Evolutionary conservation across 2,329 filamentous ascomycete genomes (phyloP).

Genomic region (Botrytis hyacinthi): DNA sequence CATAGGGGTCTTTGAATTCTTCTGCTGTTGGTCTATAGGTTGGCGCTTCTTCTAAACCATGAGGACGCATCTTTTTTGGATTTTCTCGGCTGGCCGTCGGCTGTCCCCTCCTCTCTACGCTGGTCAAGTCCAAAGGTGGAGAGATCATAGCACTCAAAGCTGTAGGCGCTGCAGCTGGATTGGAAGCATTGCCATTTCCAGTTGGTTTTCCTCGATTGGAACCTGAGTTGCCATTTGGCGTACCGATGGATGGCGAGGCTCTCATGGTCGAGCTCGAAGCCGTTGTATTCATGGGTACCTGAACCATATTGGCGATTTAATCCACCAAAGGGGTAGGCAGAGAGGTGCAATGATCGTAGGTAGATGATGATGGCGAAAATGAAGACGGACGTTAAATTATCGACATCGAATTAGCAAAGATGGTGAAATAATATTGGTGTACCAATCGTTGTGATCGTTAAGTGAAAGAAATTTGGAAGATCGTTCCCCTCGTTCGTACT

Average conservation of each 20-base stretch:
- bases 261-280: slow-evolving; percentile 31
- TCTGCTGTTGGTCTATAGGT: slow-evolving; percentile 88
- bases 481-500: background rate
- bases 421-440: background rate
- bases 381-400: slow-evolving; percentile 24
- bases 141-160: slow-evolving; percentile 40
- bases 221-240: slow-evolving; percentile 28
- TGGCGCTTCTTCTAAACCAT: slow-evolving; percentile 84
- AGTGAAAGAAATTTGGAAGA: background rate
- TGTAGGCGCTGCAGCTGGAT: slow-evolving; percentile 36
- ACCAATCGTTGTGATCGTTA: background rate
- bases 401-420: slow-evolving; percentile 31
- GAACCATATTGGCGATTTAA: slow-evolving; percentile 35
- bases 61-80: slow-evolving; percentile 73
- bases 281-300: slow-evolving; percentile 35
- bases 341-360: background rate
- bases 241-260: slow-evolving; percentile 36
- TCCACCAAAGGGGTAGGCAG: background rate
- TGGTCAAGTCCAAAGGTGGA: slow-evolving; percentile 73
- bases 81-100: slow-evolving; percentile 73
- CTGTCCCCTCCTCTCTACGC: slow-evolving; percentile 87
- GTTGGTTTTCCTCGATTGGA: slow-evolving; percentile 34
- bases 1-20: slow-evolving; percentile 91
- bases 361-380: slow-evolving; percentile 7
- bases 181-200: slow-evolving; percentile 35